Percentiles rank a stretch among this genome's conserved stretches.
Evolutionary conservation across 495 filamentous ascomycete genomes (phyloP).

Genomic region (Annulohypoxylon nitens): DNA sequence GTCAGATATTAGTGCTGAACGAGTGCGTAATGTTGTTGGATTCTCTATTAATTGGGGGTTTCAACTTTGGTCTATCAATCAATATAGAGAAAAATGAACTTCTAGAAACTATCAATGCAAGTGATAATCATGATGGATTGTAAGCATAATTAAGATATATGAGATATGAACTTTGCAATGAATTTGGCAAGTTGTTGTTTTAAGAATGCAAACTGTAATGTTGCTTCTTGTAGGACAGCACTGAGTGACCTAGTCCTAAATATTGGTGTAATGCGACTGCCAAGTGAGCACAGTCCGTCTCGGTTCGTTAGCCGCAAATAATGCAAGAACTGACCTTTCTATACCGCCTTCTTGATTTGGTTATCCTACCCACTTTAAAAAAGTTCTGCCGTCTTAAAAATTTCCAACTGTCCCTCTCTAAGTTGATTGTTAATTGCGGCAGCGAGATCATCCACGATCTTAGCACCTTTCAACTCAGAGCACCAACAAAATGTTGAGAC

Average conservation of each 20-base stretch:
- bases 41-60: background rate
- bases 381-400: constrained; percentile 46
- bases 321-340: background rate
- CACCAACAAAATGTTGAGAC: constrained; percentile 36
- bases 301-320: background rate
- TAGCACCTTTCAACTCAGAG: constrained; percentile 13
- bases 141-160: background rate
- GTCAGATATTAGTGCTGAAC: background rate
- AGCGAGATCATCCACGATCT: constrained; percentile 14
- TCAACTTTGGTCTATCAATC: background rate
- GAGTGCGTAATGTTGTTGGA: background rate
- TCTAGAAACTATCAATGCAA: background rate
- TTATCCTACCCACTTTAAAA: constrained; percentile 25
- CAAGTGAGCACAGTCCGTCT: constrained; percentile 11
- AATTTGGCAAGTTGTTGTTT: background rate
- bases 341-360: constrained; percentile 28
- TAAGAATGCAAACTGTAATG: background rate
- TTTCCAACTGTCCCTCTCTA: constrained; percentile 41
- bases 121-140: background rate
- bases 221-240: background rate
- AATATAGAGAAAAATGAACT: background rate
- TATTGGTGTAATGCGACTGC: background rate
- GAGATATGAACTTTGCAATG: background rate
- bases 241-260: background rate
- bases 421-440: background rate